A percentile compares a stretch with the other conserved stretches of the same genome.
phyloP scores from a whole-genome alignment of 805 yeast species.

The Pichia occidentalis region DNA sequence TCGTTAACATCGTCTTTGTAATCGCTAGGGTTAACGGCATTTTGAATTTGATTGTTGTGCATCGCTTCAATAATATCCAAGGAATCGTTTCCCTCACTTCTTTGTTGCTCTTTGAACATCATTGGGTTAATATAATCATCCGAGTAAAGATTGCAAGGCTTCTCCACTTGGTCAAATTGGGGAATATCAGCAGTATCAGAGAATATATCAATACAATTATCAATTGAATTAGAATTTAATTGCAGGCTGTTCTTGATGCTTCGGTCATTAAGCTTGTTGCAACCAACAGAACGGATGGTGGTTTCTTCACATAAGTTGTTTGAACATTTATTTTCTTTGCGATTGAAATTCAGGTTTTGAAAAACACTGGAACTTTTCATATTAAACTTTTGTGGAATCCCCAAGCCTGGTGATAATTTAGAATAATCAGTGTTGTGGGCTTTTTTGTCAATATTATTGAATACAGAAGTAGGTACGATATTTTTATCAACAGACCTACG shows the following conservation, averaged over 20 bases:
- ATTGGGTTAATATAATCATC: background rate
- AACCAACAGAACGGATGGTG: too few relatives aligned
- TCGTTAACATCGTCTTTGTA: background rate
- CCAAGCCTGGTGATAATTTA: constrained; percentile 8
- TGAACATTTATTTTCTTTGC: too few relatives aligned
- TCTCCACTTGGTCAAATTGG: background rate
- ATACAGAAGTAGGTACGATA: background rate
- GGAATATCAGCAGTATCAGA: background rate
- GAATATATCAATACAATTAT: constrained; percentile 5
- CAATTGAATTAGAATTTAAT: constrained; percentile 5
- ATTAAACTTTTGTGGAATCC: constrained; percentile 7
- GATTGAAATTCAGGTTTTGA: too few relatives aligned
- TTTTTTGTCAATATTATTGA: background rate
- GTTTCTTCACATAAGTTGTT: too few relatives aligned
- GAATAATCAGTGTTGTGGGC: background rate
- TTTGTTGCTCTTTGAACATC: background rate
- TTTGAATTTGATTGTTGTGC: background rate
- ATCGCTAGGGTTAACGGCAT: background rate
- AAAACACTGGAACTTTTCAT: constrained; percentile 1
- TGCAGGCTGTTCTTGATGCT: background rate
- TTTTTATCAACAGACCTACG: too few relatives aligned
- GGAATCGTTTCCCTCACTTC: background rate
- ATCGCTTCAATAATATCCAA: background rate
- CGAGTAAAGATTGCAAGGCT: background rate
- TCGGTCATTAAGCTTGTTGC: too few relatives aligned